Base-by-base conservation (phyloP, 495 filamentous ascomycete species). In the Trypethelium eluteriae region DNA sequence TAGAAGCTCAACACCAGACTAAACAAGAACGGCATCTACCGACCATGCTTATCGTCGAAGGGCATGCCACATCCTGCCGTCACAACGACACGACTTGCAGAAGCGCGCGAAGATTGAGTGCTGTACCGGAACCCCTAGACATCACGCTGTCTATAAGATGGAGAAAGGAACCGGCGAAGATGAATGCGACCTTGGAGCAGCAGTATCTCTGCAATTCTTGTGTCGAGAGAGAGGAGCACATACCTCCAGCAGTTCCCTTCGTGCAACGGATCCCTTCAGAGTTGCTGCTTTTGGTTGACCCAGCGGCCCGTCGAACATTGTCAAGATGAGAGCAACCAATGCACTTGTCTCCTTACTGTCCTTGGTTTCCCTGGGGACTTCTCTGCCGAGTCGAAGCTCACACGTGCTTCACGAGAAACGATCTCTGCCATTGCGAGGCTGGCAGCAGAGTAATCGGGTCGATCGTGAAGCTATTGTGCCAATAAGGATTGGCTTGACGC, bases 361-460 rank as follows among this genome's bases (percentile, higher is more conserved):
- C 41, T 14, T 44, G 41, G 41, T 14, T 44, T 7, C 41, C 14
- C 41, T 44, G 41, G 41, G 7, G 41, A 7, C 14, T 14, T 44
- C 41, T 44, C 41, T 44, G 41, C 41, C 41, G 14, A 44, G 7
- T 14, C 41, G 41, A 7, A 14, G 41, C 14, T 44, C 41, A 14
- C 66, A 67, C 38, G 62, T 67, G 12, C 6, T 67, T 16, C 66
- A 67, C 36, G 66, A 67, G 62, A 63, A 46, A 25, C 56, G 66
- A 6, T 32, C 9, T 34, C 5, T 10, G 34, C 39, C 39, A 7
- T 34, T 36, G 18, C 36, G 38, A 41, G 59, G 57, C 5, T 67
- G 56, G 59, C 5, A 5, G 25, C 65, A 67, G 41, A 32, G 56
- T 7, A 11, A 18, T 12, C 44, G 34, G 18, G 9, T 70, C 32